phyloP scores from a whole-genome alignment of 148 eudicot genomes.

The Drosera capensis region DNA sequence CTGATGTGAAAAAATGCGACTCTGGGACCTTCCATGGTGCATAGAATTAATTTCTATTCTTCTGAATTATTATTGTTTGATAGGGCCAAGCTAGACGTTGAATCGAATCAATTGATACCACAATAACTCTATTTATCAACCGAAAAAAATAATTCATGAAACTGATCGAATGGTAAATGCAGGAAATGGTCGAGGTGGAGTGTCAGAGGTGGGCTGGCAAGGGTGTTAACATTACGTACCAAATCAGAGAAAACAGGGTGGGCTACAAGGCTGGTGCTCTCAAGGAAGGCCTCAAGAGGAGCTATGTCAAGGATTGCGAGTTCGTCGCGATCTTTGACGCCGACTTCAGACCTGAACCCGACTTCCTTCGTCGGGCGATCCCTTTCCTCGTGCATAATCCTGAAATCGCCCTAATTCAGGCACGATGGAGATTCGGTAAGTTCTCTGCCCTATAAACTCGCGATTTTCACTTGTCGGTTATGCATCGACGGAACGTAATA shows the following conservation, averaged over 20 bases:
- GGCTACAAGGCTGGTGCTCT: slow-evolving; percentile 45
- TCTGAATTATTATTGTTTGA: too few relatives aligned
- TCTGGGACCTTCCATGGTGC: too few relatives aligned
- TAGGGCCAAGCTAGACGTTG: too few relatives aligned
- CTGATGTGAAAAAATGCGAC: too few relatives aligned
- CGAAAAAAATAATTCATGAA: too few relatives aligned
- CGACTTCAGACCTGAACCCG: slow-evolving; percentile 42
- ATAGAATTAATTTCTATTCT: too few relatives aligned
- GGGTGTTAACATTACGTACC: slow-evolving; percentile 29
- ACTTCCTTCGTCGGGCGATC: slow-evolving; percentile 37
- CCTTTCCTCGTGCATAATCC: slow-evolving; percentile 43
- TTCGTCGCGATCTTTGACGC: slow-evolving; percentile 43
- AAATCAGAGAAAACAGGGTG: slow-evolving; percentile 28
- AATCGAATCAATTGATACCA: too few relatives aligned
- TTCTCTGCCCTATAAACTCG: not conserved
- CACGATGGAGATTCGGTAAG: slow-evolving; percentile 58
- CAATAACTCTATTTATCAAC: too few relatives aligned
- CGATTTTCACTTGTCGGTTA: not conserved
- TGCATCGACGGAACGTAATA: not conserved
- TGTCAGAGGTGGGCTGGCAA: slow-evolving; percentile 23
- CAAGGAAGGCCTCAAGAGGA: slow-evolving; percentile 23
- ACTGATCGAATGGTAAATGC: slow-evolving; percentile 5
- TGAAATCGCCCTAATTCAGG: slow-evolving; percentile 44
- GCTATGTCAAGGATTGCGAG: slow-evolving; percentile 31
- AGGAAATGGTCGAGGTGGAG: slow-evolving; percentile 28